Evolutionary conservation across 495 filamentous ascomycete genomes (phyloP).

Genomic region (Tuber umbilicatum): DNA sequence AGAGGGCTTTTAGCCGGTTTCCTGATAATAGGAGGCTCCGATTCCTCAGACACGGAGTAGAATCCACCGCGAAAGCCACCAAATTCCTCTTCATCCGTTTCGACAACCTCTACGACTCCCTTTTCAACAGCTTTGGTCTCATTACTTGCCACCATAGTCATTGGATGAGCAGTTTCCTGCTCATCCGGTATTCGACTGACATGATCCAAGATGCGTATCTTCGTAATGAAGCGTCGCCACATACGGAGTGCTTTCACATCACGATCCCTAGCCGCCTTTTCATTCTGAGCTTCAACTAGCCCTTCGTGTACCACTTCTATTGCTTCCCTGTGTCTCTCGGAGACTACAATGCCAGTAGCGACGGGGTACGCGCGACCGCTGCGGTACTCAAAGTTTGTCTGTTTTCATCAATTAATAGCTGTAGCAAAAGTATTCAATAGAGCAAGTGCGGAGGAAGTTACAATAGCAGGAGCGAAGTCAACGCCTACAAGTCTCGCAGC

Average conservation of each 20-base stretch:
- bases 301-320: conserved; percentile 60
- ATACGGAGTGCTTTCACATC: conserved; percentile 56
- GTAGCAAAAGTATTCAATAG: background rate
- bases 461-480: conserved; percentile 79
- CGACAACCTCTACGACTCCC: background rate
- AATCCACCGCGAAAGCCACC: background rate
- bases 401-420: background rate
- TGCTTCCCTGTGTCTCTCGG: conserved; percentile 62
- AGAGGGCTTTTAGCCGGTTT: background rate
- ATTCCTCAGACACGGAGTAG: background rate
- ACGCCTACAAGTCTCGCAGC: conserved; percentile 73
- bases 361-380: conserved; percentile 76
- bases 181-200: background rate
- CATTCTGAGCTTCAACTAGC: conserved; percentile 58
- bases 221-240: conserved; percentile 73
- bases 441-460: conserved; percentile 10
- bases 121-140: background rate
- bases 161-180: background rate
- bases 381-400: conserved; percentile 76
- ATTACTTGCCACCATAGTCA: background rate
- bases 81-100: background rate
- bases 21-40: too few relatives aligned
- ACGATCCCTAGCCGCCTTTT: conserved; percentile 53
- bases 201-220: conserved; percentile 62
- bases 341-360: conserved; percentile 66